Evolutionary conservation across 2,329 filamentous ascomycete species (phyloP), one percentile per base, ranked within the genome.

Genomic region (Mycosphaerella sp.): DNA sequence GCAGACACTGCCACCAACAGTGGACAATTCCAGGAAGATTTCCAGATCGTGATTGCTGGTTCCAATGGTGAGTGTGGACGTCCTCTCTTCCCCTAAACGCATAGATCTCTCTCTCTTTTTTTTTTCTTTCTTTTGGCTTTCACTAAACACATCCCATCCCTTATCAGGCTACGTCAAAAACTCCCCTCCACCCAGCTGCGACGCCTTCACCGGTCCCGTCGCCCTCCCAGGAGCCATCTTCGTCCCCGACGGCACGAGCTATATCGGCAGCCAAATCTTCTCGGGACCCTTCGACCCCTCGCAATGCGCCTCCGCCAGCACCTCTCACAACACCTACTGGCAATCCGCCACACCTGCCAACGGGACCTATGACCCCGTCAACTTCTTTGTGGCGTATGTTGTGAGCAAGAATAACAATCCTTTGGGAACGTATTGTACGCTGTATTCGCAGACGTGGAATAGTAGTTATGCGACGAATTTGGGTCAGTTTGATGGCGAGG

Each of bases 11-110:
- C 69, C 4, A 67, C 50, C 31, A 73, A 73, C 58, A 45, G 38
- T 3, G 71, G 69, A 23, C 63, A 72, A 57, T 66, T 55, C 51
- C 65, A 69, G 8, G 59, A 54, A 29, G 43, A 61, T 17, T 67
- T 76, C 69, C 61, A 67, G 8, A 69, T 75, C 38, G 67, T 71
- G 34, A 72, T 76, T 43, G 67, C 72, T 21, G 74, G 69, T n/a
- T 73, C 70, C 39, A 74, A 76, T 51, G 74, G 51, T 54, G 38
- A 14, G 38, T 38, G 4, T 6, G 5, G 34, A 51, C 12, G 26
- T 26, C 23, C 31, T 21, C 21, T 21, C 21, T 21, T 21, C 21
- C 21, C 21, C 21, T 4, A 21, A 21, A 21, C 21, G 3, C 21
- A 21, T 21, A 3, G 21, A 4, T 21, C 21, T 21, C 3, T 21